phyloP scores from a whole-genome alignment of 1,139 yeast species.

The Geotrichum candidum region DNA sequence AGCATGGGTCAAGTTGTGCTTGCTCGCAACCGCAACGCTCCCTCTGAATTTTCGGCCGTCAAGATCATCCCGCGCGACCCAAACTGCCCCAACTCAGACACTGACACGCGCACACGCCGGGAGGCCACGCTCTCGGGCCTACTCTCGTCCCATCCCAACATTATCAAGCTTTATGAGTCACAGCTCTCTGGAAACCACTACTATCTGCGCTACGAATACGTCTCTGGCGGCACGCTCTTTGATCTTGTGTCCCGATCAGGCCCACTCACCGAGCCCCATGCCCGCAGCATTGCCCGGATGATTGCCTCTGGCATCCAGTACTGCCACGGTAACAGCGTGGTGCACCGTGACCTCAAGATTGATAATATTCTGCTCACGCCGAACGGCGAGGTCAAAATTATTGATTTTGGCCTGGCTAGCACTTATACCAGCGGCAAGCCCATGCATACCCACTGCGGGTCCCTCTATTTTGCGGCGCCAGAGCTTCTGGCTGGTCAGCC shows the following conservation, averaged over 20 bases:
- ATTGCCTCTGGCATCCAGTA: constrained; percentile 76
- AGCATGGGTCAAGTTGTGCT: constrained; percentile 94
- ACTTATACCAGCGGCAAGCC: neutral
- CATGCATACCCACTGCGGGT: constrained; percentile 3
- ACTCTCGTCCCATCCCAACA: constrained; percentile 78
- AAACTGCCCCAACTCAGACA: constrained; percentile 64
- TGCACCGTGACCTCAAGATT: constrained; percentile 48
- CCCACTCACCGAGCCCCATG: neutral
- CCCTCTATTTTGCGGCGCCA: constrained; percentile 13
- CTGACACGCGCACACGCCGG: constrained; percentile 63
- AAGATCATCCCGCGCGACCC: constrained; percentile 51
- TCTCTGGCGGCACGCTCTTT: constrained; percentile 79
- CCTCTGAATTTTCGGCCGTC: constrained; percentile 59
- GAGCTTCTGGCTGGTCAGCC: constrained; percentile 10
- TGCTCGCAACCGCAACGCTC: constrained; percentile 72
- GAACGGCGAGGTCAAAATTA: constrained; percentile 82
- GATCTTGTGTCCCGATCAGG: constrained; percentile 45
- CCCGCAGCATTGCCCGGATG: constrained; percentile 27
- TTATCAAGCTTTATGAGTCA: constrained; percentile 80
- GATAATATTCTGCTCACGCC: constrained; percentile 74
- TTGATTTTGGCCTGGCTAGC: constrained; percentile 77
- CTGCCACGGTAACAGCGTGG: constrained; percentile 82
- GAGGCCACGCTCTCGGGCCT: constrained; percentile 83
- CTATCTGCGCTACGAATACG: constrained; percentile 88
- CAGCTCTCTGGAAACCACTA: constrained; percentile 93